Evolutionary conservation across 352 stramenopile species (phyloP), one percentile per base, ranked within the genome.

Genomic region (Pythium vanterpoolii): DNA sequence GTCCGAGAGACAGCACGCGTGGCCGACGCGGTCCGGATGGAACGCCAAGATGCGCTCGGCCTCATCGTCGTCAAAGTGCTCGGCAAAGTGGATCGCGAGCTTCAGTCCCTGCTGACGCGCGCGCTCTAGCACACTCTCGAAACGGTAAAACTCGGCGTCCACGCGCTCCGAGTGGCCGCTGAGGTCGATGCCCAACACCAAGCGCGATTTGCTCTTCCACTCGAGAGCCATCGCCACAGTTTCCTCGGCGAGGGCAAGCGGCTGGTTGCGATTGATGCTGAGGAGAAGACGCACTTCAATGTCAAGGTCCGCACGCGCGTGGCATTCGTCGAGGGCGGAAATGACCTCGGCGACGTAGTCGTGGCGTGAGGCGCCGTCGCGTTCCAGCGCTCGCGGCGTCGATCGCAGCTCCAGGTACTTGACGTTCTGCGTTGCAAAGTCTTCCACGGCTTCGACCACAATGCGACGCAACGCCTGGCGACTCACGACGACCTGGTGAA

Each of bases 21-120:
- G 95, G 28, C 95, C 95, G 44, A 98, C 62, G 56, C 95, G 87
- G 68, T 98, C 89, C 4, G 95, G 95, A 14, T 64, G 56, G 63
- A 98, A 98, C 27, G 77, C 52, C 14, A 98, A 69, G 46, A 98
- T 95, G 5, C 70, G 70, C 24, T 69, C 58, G 11, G 86, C 79
- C 62, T 98, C 90, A 26, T 77, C 68, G 44, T 91, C 79, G 62
- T 93, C 81, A 55, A 86, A 88, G 40, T 97, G 77, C 70, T 98
- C 93, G 2, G 90, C 95, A 72, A 95, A 98, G 68, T 98, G 95
- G 45, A 98, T 70, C 11, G 92, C 87, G 23, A 97, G 66, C 59
- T 90, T 90, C 18, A 98, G 74, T 4, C 87, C 87, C 8, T 75
- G 70, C 3, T 71, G 50, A 55, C 89, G 73, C 31, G 90, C 92